Percentiles rank a stretch among this genome's conserved stretches.
These are phyloP conservation scores for Candida mesenterica DNA, from an alignment of 1,139 yeast genomes.

Conservation along the genomic window DNA sequence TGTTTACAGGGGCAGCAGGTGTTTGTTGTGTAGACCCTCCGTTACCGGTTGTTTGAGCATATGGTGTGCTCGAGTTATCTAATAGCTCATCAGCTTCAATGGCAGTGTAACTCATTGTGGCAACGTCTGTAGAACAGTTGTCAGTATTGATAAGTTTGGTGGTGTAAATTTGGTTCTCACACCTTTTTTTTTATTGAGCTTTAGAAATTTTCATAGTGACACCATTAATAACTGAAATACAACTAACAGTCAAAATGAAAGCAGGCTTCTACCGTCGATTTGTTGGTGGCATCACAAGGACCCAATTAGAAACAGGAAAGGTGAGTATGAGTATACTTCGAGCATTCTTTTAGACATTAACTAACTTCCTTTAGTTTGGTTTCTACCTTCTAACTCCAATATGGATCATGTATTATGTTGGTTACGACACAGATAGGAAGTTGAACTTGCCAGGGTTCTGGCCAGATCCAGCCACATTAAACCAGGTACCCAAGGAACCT, in stretches of 20 bases:
- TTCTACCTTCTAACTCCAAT: constrained; percentile 86
- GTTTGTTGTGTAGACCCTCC: neutral
- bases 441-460: constrained; percentile 93
- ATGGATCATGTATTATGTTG: constrained; percentile 86
- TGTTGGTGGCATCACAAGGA: constrained; percentile 44
- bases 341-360: constrained; percentile 3
- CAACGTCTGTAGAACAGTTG: neutral
- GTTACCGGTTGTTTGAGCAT: neutral
- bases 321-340: constrained; percentile 35
- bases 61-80: neutral
- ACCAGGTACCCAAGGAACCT: constrained; percentile 89
- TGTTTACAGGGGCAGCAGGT: neutral
- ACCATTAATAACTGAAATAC: no score
- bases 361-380: constrained; percentile 52
- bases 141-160: neutral
- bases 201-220: no score
- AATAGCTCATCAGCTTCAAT: constrained; percentile 29
- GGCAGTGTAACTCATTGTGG: constrained; percentile 17
- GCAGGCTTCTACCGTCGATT: constrained; percentile 27
- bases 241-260: constrained; percentile 14
- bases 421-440: constrained; percentile 83
- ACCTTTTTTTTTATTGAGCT: neutral
- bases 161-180: neutral
- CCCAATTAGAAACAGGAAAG: constrained; percentile 69
- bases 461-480: constrained; percentile 93